A percentile compares a stretch with the other conserved stretches of the same genome.
These are phyloP conservation scores for Pilaira anomala DNA, from an alignment of 192 early-diverging fungal species.

Conservation along the genomic window DNA sequence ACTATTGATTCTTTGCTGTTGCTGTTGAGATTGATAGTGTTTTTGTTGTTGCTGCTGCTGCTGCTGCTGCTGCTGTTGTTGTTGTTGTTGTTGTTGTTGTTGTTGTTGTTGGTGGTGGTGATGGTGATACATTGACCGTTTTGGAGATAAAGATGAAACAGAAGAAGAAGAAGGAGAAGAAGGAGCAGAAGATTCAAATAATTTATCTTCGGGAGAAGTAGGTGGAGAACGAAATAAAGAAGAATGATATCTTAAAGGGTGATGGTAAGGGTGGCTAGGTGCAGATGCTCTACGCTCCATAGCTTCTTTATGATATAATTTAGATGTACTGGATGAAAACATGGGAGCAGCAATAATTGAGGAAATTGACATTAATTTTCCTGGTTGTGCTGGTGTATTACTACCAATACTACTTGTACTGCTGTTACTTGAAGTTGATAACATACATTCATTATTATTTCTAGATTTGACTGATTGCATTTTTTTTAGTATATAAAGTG, in stretches of 20 bases:
- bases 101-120: too few species aligned
- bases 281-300: conserved; percentile 7
- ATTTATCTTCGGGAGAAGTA: conserved; percentile 19
- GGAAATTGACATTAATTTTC: conserved; percentile 29
- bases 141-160: conserved; percentile 3
- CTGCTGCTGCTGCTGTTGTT: conserved; percentile 7
- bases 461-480: conserved; percentile 14
- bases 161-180: conserved; percentile 18
- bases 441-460: conserved; percentile 1
- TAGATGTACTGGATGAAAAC: neutral
- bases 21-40: neutral
- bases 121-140: neutral
- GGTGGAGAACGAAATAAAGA: conserved; percentile 12
- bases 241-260: neutral
- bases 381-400: neutral
- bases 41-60: conserved; percentile 12
- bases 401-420: neutral
- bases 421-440: too few species aligned
- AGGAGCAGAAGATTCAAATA: conserved; percentile 11
- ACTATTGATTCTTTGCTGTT: neutral
- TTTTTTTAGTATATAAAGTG: neutral
- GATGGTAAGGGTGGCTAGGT: conserved; percentile 11
- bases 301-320: conserved; percentile 4
- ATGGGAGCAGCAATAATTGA: conserved; percentile 26
- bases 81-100: too few species aligned